These are phyloP conservation scores for Pisolithus tinctorius DNA, from an alignment of 768 basidiomycete species.

Conservation along the genomic window DNA sequence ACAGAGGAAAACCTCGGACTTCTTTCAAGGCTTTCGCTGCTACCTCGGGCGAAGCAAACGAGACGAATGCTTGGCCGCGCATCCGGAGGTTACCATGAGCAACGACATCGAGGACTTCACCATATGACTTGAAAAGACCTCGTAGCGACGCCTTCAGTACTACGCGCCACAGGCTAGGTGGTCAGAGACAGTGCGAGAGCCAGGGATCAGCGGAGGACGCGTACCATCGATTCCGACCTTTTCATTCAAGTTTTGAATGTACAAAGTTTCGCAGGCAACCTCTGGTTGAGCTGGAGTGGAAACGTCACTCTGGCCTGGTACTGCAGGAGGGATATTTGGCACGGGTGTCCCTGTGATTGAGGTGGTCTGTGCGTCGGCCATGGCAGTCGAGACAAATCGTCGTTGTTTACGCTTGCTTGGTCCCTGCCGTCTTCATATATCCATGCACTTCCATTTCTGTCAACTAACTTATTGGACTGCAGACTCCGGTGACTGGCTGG, in stretches of 20 bases:
- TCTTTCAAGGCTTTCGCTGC: conserved; percentile 89
- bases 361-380: conserved; percentile 33
- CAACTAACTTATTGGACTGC: not conserved
- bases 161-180: conserved; percentile 21
- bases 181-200: conserved; percentile 5
- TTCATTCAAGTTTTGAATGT: conserved; percentile 96
- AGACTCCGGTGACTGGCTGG: conserved; percentile 14
- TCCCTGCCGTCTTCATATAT: conserved; percentile 12
- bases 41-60: conserved; percentile 74
- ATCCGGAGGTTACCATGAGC: conserved; percentile 93
- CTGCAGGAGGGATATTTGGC: conserved; percentile 14
- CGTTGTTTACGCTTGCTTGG: conserved; percentile 17
- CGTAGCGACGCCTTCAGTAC: conserved; percentile 85
- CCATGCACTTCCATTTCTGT: not conserved
- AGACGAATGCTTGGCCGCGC: conserved; percentile 98
- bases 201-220: conserved; percentile 4
- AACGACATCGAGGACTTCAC: conserved; percentile 90
- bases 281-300: conserved; percentile 33
- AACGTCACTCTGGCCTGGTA: conserved; percentile 9
- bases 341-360: conserved; percentile 22
- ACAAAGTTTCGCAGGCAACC: conserved; percentile 74
- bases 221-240: conserved; percentile 78
- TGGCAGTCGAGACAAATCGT: conserved; percentile 12
- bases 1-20: conserved; percentile 89
- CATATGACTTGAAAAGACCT: conserved; percentile 89